Evolutionary conservation across 2,329 filamentous ascomycete species (phyloP), one percentile per base, ranked within the genome.

Genomic region (Rugonectria rugulosa): DNA sequence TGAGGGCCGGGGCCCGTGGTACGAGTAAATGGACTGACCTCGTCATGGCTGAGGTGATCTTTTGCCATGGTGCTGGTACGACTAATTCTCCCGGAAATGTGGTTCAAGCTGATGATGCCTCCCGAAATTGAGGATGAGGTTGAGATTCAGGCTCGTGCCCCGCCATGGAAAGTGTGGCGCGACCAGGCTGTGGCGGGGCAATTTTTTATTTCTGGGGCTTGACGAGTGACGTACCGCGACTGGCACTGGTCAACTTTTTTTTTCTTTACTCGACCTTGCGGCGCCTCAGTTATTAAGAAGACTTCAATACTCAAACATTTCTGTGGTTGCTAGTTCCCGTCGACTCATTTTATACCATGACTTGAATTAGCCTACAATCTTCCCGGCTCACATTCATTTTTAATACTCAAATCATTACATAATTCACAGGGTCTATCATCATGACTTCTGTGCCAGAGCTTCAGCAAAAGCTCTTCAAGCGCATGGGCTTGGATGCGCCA

Each of bases 391-490:
- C 7, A 29, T 29, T 29, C 7, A 7, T 29, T 29, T 20, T 37
- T 15, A 14, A 48, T 20, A 17, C 27, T 34, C 15, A 42, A 26
- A 10, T 19, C 37, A n/a, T n/a, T n/a, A n/a, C n/a, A n/a, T n/a
- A n/a, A n/a, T n/a, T n/a, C n/a, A n/a, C n/a, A n/a, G n/a, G n/a
- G n/a, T n/a, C n/a, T n/a, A n/a, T 32, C 19, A 52, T 49, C 20
- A 61, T 65, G 44, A 52, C 62, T 7, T 70, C 68, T 15, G 68
- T 70, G 2, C 56, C 65, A 36, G 73, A 75, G 54, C 66, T 75
- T 38, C 73, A 74, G 29, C 68, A 72, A 55, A 74, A 73, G 63
- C 63, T 77, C 43, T 71, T 74, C 47, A 74, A 71, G 50, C 69
- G 65, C 14, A 72, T 77, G 50, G 74, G 74, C 5, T 53, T 77